Evolutionary conservation across 140 eudicot genomes (phyloP), one percentile per base, ranked within the genome.

Genomic region (Cichorium intybus): DNA sequence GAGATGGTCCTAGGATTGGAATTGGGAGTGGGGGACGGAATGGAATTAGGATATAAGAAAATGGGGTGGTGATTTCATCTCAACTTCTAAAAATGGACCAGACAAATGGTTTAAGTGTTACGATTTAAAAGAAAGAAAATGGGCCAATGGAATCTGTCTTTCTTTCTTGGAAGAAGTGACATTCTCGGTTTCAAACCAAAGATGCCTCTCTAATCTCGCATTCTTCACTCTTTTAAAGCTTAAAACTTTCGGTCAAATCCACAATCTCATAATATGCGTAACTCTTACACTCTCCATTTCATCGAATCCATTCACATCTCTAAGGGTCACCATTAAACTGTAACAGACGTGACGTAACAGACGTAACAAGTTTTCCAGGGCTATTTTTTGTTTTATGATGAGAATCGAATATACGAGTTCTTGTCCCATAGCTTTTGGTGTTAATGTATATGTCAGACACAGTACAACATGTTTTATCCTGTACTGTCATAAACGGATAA

Each of bases 61-160:
- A 69, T 68, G 60, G 34, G 49, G 34, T 55, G 45, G 70, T 63
- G 71, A 60, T 66, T 64, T 73, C 69, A 71, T 71, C 61, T 80
- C 62, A 75, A 65, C 62, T 53, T 75, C 79, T 52, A 70, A 22
- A 78, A 56, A 75, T 75, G 84, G 85, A 75, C 92, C 79, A 82
- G 84, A 70, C 93, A 81, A 62, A 69, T 66, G 79, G 79, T 51
- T 58, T 29, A 59, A 67, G 70, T 51, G 75, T 69, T 68, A 63
- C 50, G 71, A 61, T 56, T 67, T 68, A 50, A 60, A 75, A 73
- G 70, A 43, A 43, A 7, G 20, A 17, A 17, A 14, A 68, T 75
- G 80, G 80, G 80, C 80, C 80, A 60, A 24, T 68, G 80, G 80
- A 75, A 75, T 68, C 46, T 4, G 0, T 43, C 75, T 75, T 24